Evolutionary conservation across 1,284 basidiomycete species (phyloP), one percentile per base, ranked within the genome.

Genomic region (Athelia psychrophila): DNA sequence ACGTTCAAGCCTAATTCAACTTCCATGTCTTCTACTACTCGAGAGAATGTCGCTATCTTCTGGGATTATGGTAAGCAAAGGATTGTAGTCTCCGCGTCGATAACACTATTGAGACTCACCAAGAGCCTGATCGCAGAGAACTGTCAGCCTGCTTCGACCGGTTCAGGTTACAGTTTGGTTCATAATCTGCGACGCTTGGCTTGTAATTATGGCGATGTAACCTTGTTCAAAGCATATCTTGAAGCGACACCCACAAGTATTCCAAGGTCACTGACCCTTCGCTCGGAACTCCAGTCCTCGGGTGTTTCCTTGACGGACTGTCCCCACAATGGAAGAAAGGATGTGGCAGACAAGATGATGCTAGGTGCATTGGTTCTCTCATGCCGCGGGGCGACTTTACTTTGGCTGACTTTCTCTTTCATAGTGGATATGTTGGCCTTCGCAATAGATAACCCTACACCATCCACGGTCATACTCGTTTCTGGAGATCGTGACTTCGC

Each of bases 401-500:
- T 46, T 15, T 18, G 19, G 16, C n/a, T 32, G 18, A 32, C 33
- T 30, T 20, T 35, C 18, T 36, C 30, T 42, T 22, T 32, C n/a
- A 15, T 51, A 83, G 81, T 80, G 23, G 83, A 86, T 58, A 83
- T 85, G 76, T 64, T 85, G 52, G 70, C 76, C 1, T 77, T 78
- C 63, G 81, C 79, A 2, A 76, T 83, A 52, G 83, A 85, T 66
- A 76, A 78, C 51, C 72, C 76, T 3, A 58, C 68, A 15, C 77
- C 79, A 2, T 70, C 72, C 32, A 81, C 81, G 3, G 69, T 83
- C 44, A 62, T 84, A 38, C 63, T 84, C 30, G 79, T 85, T 50
- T 76, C 80, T 2, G 79, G 78, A 15, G 81, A 84, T 63, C 69
- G 79, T 42, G 81, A 83, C 60, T 85, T 83, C 61, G 76, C 79